A percentile compares a stretch with the other conserved stretches of the same genome.
phyloP scores from a whole-genome alignment of 2,329 filamentous ascomycete species.

The Byssothecium circinans region DNA sequence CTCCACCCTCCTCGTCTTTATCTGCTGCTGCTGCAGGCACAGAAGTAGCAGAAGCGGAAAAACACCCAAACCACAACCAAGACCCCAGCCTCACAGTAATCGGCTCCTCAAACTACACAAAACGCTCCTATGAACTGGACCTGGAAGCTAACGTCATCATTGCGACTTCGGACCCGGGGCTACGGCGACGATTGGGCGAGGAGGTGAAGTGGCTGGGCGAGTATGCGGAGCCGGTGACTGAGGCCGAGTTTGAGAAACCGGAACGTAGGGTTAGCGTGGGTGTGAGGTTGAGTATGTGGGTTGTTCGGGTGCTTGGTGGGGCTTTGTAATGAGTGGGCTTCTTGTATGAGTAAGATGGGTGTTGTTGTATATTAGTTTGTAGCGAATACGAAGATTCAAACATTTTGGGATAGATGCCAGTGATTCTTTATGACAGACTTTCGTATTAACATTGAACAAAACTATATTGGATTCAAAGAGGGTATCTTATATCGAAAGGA shows the following conservation, averaged over 20 bases:
- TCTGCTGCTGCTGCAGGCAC: too few species aligned
- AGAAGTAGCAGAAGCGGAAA: too few species aligned
- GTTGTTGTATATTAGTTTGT: neutral
- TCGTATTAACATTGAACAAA: conserved; percentile 12
- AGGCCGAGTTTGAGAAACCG: conserved; percentile 76
- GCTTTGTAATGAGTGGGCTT: conserved; percentile 61
- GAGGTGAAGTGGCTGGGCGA: conserved; percentile 82
- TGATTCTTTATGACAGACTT: too few species aligned
- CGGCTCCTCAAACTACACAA: conserved; percentile 94
- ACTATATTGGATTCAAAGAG: conserved; percentile 16
- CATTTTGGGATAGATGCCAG: too few species aligned
- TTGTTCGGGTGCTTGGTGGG: conserved; percentile 81
- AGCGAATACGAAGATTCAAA: too few species aligned
- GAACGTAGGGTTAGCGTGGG: conserved; percentile 84
- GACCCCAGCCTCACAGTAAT: conserved; percentile 79
- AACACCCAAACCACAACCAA: conserved; percentile 24
- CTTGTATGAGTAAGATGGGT: neutral
- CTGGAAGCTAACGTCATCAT: conserved; percentile 87
- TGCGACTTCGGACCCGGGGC: conserved; percentile 71
- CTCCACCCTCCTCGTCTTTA: neutral
- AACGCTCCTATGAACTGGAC: conserved; percentile 88
- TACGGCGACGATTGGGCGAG: conserved; percentile 73
- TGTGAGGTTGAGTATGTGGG: conserved; percentile 90
- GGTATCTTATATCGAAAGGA: conserved; percentile 16
- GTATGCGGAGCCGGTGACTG: conserved; percentile 67